These are phyloP conservation scores for Mollisia scopiformis DNA, from an alignment of 2,329 filamentous ascomycete genomes.

Conservation along the genomic window DNA sequence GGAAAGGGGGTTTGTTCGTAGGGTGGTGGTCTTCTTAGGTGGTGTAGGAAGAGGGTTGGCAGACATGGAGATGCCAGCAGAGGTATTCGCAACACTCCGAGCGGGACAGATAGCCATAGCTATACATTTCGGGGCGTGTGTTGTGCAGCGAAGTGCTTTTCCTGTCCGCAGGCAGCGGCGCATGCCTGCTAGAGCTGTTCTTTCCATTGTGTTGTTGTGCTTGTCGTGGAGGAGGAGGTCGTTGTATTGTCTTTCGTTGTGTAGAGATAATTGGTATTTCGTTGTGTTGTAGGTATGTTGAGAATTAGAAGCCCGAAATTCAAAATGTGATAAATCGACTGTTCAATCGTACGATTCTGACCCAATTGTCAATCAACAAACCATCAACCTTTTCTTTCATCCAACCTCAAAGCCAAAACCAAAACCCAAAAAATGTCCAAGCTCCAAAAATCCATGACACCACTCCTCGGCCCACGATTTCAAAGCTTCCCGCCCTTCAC, in stretches of 20 bases:
- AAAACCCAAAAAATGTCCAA: neutral
- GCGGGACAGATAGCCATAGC: conserved; percentile 16
- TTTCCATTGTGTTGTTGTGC: conserved; percentile 11
- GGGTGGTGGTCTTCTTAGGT: neutral
- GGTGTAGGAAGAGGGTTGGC: neutral
- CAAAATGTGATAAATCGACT: no score
- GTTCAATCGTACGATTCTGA: neutral
- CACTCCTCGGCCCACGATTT: conserved; percentile 5
- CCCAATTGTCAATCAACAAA: no score
- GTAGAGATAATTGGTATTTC: neutral
- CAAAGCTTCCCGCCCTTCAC: neutral
- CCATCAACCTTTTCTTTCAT: neutral
- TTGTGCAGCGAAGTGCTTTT: conserved; percentile 6
- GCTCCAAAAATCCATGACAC: neutral
- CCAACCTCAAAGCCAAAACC: neutral
- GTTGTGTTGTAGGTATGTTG: neutral
- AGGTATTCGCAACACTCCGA: neutral
- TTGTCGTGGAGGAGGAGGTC: no score
- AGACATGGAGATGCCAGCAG: neutral
- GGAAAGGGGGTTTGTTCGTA: neutral
- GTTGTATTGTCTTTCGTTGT: no score
- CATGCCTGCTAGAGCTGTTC: conserved; percentile 15
- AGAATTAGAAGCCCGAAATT: neutral
- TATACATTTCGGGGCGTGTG: conserved; percentile 3
- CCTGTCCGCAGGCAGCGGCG: conserved; percentile 11